Conservation (phyloP, 176 grass and related monocot genomes). For the Rhipidocladum racemiflorum region DNA sequence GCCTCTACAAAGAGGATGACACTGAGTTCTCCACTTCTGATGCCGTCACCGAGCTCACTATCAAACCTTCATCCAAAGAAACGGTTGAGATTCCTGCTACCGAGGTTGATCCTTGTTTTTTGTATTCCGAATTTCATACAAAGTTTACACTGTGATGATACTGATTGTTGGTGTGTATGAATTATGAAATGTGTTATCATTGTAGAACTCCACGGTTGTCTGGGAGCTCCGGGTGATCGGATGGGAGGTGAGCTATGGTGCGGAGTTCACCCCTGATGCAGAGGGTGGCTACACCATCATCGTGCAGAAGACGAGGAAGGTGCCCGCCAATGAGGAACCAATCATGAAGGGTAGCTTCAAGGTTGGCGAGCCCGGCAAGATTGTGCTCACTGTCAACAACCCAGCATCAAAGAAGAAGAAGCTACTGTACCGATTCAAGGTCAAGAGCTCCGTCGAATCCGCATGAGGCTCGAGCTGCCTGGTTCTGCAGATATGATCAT, state of each 20-base stretch:
- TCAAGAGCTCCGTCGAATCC: conserved; percentile 52
- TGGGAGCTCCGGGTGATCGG: conserved; percentile 90
- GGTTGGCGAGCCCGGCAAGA: conserved; percentile 60
- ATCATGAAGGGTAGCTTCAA: conserved; percentile 87
- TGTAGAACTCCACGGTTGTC: conserved; percentile 61
- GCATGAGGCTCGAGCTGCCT: conserved; percentile 11
- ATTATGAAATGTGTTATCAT: background rate
- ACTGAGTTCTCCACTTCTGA: conserved; percentile 84
- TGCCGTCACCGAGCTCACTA: conserved; percentile 53
- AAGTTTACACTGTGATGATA: background rate
- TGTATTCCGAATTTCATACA: background rate
- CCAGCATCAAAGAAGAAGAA: conserved; percentile 88
- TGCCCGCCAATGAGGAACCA: conserved; percentile 62
- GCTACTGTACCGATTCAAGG: conserved; percentile 83
- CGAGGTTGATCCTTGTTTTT: conserved; percentile 43
- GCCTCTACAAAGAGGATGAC: conserved; percentile 64
- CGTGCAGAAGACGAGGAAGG: conserved; percentile 85
- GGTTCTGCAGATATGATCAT: conserved; percentile 1
- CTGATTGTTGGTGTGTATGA: background rate
- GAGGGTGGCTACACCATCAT: conserved; percentile 84
- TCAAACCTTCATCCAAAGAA: conserved; percentile 86
- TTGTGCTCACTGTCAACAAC: conserved; percentile 70
- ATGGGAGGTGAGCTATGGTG: conserved; percentile 76
- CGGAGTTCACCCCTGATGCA: conserved; percentile 59
- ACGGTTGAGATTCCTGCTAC: conserved; percentile 60